Conservation (phyloP, 306 rosid species). For the Morella rubra region DNA sequence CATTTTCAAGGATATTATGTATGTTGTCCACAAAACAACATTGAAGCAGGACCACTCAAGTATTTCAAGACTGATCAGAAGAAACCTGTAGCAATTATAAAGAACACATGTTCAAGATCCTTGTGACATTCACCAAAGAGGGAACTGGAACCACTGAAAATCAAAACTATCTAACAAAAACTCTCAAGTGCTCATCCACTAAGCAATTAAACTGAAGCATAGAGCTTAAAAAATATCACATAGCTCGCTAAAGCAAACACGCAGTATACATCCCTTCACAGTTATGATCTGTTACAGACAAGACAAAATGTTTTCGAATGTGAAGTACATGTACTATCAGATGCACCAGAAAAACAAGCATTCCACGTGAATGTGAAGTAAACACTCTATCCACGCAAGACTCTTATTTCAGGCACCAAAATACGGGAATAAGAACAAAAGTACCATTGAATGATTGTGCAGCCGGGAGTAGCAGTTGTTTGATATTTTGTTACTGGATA, state of each 20-base stretch:
- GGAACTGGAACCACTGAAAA: neutral
- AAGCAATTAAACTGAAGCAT: neutral
- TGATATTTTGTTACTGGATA: no score
- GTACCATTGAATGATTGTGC: neutral
- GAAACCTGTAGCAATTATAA: neutral
- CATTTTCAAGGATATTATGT: neutral
- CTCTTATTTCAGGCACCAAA: neutral
- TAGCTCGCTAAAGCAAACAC: neutral
- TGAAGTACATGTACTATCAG: neutral
- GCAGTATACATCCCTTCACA: neutral
- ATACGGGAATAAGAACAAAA: neutral
- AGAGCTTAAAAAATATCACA: neutral
- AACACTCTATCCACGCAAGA: no score
- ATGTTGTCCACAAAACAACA: neutral
- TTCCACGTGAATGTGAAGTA: neutral
- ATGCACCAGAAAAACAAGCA: neutral
- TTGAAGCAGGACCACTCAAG: neutral
- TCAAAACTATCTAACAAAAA: neutral
- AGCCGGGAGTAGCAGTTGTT: no score
- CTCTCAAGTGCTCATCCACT: neutral
- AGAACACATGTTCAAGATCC: neutral
- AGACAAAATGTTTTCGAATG: neutral
- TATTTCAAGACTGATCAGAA: neutral
- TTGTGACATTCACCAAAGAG: neutral
- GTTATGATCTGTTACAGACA: neutral